phyloP scores from a whole-genome alignment of 2,329 filamentous ascomycete genomes.

The Epichloe festucae region DNA sequence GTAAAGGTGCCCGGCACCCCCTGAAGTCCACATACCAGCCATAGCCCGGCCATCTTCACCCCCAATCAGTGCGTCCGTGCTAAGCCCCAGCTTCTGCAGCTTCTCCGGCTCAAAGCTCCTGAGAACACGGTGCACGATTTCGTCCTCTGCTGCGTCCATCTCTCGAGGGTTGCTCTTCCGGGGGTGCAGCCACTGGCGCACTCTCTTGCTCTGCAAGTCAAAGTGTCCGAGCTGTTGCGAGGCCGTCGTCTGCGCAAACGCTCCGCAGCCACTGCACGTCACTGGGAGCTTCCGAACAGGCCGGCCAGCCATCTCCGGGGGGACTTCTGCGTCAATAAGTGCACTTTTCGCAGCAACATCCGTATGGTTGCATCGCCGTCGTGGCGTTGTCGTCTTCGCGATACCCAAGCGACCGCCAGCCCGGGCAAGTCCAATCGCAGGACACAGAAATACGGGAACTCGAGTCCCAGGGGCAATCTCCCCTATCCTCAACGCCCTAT shows the following conservation, averaged over 20 bases:
- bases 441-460: slow-evolving; percentile 36
- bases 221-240: slow-evolving; percentile 44
- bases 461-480: slow-evolving; percentile 24
- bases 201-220: slow-evolving; percentile 35
- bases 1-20: no score
- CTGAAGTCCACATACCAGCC: slow-evolving; percentile 1
- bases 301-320: not conserved
- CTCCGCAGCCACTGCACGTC: slow-evolving; percentile 53
- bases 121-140: slow-evolving; percentile 34
- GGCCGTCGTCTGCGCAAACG: slow-evolving; percentile 43
- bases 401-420: slow-evolving; percentile 2
- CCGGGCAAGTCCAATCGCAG: slow-evolving; percentile 21
- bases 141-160: slow-evolving; percentile 24
- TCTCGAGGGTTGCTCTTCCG: slow-evolving; percentile 7
- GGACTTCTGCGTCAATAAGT: not conserved
- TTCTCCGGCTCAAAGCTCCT: slow-evolving; percentile 26
- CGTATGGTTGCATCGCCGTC: slow-evolving; percentile 13
- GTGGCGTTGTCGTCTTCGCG: slow-evolving; percentile 10
- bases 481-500: slow-evolving; percentile 28
- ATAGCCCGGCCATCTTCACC: not conserved
- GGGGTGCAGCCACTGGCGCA: slow-evolving; percentile 32
- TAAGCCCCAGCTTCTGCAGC: slow-evolving; percentile 33
- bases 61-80: slow-evolving; percentile 25
- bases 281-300: slow-evolving; percentile 30
- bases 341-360: slow-evolving; percentile 9